Base-by-base conservation (phyloP, 2,329 filamentous ascomycete species). In the Claviceps arundinis region DNA sequence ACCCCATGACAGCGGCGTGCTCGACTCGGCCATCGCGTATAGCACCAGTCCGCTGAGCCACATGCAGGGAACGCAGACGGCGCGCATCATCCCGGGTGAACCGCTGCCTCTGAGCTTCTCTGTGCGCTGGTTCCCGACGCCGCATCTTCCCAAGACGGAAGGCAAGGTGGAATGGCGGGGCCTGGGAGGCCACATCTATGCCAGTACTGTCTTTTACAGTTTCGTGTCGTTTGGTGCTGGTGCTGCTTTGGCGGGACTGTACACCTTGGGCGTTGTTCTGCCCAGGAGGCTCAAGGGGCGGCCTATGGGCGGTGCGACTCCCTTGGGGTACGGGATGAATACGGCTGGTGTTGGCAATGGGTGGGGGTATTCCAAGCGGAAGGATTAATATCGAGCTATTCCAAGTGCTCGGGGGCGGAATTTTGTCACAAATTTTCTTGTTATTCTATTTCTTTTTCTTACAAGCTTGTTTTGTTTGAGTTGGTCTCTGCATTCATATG, bases 1-100 rank as follows among this genome's bases (percentile, higher is more conserved):
- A 44, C 82, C 71, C 58, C 84, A 74, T 70, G 81, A 77, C 68
- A 83, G 80, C 19, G 90, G 90, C 34, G 89, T 90, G 17, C 78
- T 95, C 43, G 88, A 95, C 62, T 90, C 88, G 16, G 90, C 84
- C 22, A 83, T 88, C 3, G 91, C 90, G 5, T 97, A 98, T 69
- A 87, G 82, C 57, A 85, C 90, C 2, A 86, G 84, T 16, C 81
- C 86, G 19, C 74, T 87, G 38, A 78, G 80, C 56, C 76, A 82
- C 59, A 74, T 78, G 62, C 69, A 72, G 11, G 74, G 74, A 13
- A 71, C 73, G 55, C 61, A 73, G 61, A 73, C 70, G 46, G 76
- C 71, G 75, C 83, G 83, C 60, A 78, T 96, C 47, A 80, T 96
- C 37, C 95, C 96, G 57, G 90, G 91, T 13, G 90, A 97, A 66